Conservation (phyloP, 257 asterid species). For the Solanum verrucosum region DNA sequence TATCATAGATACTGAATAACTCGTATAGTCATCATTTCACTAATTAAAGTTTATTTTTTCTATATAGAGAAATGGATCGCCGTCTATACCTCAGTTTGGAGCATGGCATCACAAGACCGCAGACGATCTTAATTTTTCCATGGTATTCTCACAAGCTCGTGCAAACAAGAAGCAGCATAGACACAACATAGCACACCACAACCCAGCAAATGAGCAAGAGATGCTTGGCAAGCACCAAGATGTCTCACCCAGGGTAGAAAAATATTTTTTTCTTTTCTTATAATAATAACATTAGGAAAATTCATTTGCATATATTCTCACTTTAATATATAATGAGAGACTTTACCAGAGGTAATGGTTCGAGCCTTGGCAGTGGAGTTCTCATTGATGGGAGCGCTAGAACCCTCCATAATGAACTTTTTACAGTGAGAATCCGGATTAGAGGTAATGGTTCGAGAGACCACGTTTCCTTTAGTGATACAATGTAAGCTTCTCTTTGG, state of each 20-base stretch:
- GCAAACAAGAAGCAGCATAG: slow-evolving; percentile 30
- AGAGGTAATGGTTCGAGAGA: neutral
- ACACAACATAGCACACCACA: slow-evolving; percentile 7
- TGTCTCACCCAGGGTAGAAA: neutral
- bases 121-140: slow-evolving; percentile 25
- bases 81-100: slow-evolving; percentile 46
- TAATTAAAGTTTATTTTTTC: neutral
- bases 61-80: slow-evolving; percentile 11
- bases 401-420: neutral
- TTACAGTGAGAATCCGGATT: neutral
- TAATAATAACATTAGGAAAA: neutral
- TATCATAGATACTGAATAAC: neutral
- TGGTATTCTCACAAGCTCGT: slow-evolving; percentile 36
- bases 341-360: neutral
- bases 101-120: slow-evolving; percentile 35
- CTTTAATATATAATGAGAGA: neutral
- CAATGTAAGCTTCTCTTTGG: neutral
- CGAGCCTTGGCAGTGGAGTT: neutral
- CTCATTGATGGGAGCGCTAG: neutral
- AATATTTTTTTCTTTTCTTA: neutral
- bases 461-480: neutral
- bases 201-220: slow-evolving; percentile 32
- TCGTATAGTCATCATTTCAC: neutral
- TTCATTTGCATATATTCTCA: neutral
- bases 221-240: slow-evolving; percentile 2